Evolutionary conservation across 2,329 filamentous ascomycete species (phyloP).

Genomic region (Phaeosphaeria sp.): DNA sequence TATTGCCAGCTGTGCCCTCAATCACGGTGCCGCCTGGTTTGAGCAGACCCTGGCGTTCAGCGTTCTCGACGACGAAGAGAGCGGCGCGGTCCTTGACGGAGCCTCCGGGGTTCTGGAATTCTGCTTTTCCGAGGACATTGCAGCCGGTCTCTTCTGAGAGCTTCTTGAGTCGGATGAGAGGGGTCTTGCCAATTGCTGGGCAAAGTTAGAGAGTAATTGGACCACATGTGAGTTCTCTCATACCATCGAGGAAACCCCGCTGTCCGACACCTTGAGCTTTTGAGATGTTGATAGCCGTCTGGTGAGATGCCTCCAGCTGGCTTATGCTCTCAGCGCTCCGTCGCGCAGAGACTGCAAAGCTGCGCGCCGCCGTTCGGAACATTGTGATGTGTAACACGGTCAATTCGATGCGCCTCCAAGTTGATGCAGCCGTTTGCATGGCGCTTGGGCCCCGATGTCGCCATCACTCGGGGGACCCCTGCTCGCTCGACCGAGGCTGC

Average conservation of each 20-base stretch:
- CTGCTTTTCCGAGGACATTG: conserved; percentile 93
- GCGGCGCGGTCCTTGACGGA: conserved; percentile 96
- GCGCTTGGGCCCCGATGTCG: conserved; percentile 31
- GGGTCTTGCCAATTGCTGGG: conserved; percentile 94
- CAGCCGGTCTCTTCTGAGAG: conserved; percentile 92
- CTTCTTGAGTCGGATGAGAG: conserved; percentile 85
- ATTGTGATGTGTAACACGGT: conserved; percentile 52
- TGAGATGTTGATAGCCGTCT: conserved; percentile 75
- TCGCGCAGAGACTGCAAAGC: conserved; percentile 69
- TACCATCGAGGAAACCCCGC: conserved; percentile 81
- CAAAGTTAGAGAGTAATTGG: background rate
- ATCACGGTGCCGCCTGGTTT: conserved; percentile 90
- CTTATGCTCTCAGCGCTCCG: conserved; percentile 58
- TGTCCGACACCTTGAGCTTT: conserved; percentile 80
- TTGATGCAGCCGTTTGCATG: conserved; percentile 21
- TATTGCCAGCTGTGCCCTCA: conserved; percentile 97
- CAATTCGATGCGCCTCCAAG: background rate
- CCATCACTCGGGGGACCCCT: conserved; percentile 17
- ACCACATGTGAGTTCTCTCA: background rate
- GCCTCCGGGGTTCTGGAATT: conserved; percentile 98
- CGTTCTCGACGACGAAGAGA: conserved; percentile 90
- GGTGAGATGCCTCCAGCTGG: conserved; percentile 58
- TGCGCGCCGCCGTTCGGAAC: conserved; percentile 73
- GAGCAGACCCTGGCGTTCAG: conserved; percentile 85
- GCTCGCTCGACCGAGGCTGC: no score